Evolutionary conservation across 2,329 filamentous ascomycete species (phyloP), one percentile per base, ranked within the genome.

Genomic region (Elsinoe fawcettii): DNA sequence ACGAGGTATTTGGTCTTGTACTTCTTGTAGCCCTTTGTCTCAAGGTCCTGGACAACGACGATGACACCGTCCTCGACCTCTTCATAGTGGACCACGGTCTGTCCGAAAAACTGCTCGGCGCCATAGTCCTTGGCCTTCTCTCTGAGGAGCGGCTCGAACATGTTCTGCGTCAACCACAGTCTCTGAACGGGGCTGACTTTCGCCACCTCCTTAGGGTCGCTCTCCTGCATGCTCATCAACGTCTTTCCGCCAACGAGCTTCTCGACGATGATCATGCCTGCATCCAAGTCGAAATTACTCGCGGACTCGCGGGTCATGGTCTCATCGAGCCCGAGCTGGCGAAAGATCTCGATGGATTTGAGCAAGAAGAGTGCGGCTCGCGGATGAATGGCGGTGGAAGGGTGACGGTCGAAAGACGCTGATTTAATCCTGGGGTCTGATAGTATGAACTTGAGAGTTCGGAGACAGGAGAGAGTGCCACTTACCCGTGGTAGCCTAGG

Each of bases 111-210:
- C 49, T 64, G 36, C 18, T 57, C 37, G 23, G 63, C 62, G 23
- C 62, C 61, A 30, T 57, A 58, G 5, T 56, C 57, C 11, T 47
- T 18, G 16, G 63, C 63, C n/a, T 60, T 53, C 18, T 58, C 36
- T 7, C 62, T 57, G 7, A 65, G 56, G 14, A 65, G 53, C 9
- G 63, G 62, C 55, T 65, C 63, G 34, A 65, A 62, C 55, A 62
- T 63, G 46, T 65, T 58, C 53, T 64, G 62, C 7, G 63, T 65
- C 25, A 65, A 56, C 58, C 63, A 65, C 32, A 65, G 46, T 16
- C 63, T 36, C 14, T 49, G 43, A 4, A 60, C 60, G 1, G 63
- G 59, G 16, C 56, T 61, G 14, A 64, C 59, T 14, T 61, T 54
- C 16, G 63, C 62, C 16, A 64, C 58, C 18, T 58, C 39, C 5